Evolutionary conservation across 352 stramenopile genomes (phyloP), one percentile per base, ranked within the genome.

Genomic region (Plasmopara muralis): DNA sequence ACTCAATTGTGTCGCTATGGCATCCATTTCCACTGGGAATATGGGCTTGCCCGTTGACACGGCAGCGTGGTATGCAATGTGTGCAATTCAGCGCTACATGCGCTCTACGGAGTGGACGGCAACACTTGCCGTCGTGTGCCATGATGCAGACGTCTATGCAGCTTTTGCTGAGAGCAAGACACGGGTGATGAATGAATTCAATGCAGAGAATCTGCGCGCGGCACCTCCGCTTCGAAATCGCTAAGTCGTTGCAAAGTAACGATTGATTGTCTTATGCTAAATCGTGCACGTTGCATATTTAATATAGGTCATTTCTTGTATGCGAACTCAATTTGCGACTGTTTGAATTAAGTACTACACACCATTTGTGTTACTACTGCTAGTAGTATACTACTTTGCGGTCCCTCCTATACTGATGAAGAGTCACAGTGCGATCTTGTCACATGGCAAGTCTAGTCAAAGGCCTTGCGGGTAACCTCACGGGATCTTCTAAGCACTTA

Each of bases 1-100:
- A 18, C 52, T 83, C 0, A 43, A 46, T 29, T 87, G 76, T 45
- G 61, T 90, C 3, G 75, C 72, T 6, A 57, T 87, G 38, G 53
- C 68, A 33, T 88, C 79, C 15, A 85, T 90, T 47, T 85, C 79
- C 1, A 88, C 79, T 0, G 76, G 79, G 2, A 83, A 76, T 41
- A 70, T 85, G 38, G 65, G 70, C 1, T 29, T 87, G 7, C 72
- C 74, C 8, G 46, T 60, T 2, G 62, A 67, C 8, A 40, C 54
- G 31, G 67, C 57, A 9, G 66, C 77, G 6, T 57, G 64, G 49
- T 66, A 72, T 51, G 77, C 56, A n/a, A 35, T 87, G 12, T 70
- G 72, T 51, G 60, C 63, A 10, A 75, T 82, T 49, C 66, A 84
- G 57, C 70, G 68, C 18, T 84, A 69, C 35, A 54, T 84, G 15